These are phyloP conservation scores for Nannochloropsis oceanica DNA, from an alignment of 108 stramenopile genomes.

Conservation along the genomic window DNA sequence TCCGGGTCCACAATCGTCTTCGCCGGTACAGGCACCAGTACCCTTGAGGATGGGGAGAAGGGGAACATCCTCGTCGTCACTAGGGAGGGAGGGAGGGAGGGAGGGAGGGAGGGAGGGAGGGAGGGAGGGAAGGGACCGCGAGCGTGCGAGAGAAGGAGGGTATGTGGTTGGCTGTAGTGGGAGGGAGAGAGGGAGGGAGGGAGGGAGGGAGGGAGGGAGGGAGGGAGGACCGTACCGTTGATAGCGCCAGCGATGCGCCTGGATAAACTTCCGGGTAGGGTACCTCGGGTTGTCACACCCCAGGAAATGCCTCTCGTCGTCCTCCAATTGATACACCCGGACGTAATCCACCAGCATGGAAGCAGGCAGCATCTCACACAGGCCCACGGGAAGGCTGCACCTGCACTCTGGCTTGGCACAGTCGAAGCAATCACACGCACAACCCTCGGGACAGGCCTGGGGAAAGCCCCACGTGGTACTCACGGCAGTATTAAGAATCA, in stretches of 20 bases:
- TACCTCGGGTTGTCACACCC: slow-evolving; percentile 69
- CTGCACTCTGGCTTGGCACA: slow-evolving; percentile 67
- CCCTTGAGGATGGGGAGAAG: neutral
- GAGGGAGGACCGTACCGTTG: slow-evolving; percentile 30
- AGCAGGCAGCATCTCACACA: slow-evolving; percentile 65
- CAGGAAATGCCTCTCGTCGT: slow-evolving; percentile 47
- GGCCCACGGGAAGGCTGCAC: slow-evolving; percentile 62
- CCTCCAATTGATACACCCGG: slow-evolving; percentile 60
- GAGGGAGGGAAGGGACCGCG: slow-evolving; percentile 47
- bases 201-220: slow-evolving; percentile 1
- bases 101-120: neutral
- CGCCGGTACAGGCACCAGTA: neutral
- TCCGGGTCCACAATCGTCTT: neutral
- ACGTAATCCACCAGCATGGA: slow-evolving; percentile 49
- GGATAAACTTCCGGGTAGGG: slow-evolving; percentile 69
- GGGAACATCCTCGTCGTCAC: neutral
- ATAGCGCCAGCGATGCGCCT: slow-evolving; percentile 63
- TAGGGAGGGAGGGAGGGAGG: neutral
- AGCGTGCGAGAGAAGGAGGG: neutral
- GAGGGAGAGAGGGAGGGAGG: neutral
- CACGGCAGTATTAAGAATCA: slow-evolving; percentile 81
- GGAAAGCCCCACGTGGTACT: slow-evolving; percentile 91
- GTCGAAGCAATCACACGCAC: slow-evolving; percentile 63
- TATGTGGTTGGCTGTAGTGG: neutral
- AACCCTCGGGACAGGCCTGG: slow-evolving; percentile 50